Evolutionary conservation across 108 stramenopile species (phyloP).

Genomic region (Skeletonema grethae): DNA sequence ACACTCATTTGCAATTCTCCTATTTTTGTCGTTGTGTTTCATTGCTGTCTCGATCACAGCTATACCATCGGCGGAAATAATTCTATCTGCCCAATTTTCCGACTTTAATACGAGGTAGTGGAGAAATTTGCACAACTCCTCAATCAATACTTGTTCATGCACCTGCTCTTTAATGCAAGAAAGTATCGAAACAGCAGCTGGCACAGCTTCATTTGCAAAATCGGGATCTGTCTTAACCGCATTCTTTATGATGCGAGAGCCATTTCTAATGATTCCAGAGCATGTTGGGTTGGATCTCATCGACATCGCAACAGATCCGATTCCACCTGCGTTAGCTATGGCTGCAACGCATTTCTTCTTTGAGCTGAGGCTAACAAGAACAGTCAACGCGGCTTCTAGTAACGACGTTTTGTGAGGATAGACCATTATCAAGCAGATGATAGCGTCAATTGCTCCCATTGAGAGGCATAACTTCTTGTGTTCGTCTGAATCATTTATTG

Average conservation of each 20-base stretch:
- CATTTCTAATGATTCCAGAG: slow-evolving; percentile 41
- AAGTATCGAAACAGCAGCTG: slow-evolving; percentile 42
- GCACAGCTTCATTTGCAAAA: slow-evolving; percentile 38
- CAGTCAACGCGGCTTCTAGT: slow-evolving; percentile 57
- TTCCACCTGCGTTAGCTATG: slow-evolving; percentile 52
- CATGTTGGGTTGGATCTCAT: slow-evolving; percentile 52
- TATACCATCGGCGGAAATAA: slow-evolving; percentile 10
- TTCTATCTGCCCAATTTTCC: slow-evolving; percentile 30
- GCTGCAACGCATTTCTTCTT: slow-evolving; percentile 33
- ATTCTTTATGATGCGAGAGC: slow-evolving; percentile 48
- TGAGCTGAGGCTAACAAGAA: slow-evolving; percentile 49
- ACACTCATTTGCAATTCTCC: background rate
- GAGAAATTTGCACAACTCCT: slow-evolving; percentile 54
- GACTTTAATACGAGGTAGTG: slow-evolving; percentile 52
- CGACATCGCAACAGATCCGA: slow-evolving; percentile 50
- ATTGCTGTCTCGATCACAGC: background rate
- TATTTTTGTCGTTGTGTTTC: background rate
- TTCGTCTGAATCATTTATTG: slow-evolving; percentile 39
- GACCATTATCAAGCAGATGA: slow-evolving; percentile 55
- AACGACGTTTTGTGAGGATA: slow-evolving; percentile 41
- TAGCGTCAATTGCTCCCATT: slow-evolving; percentile 54
- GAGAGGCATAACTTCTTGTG: slow-evolving; percentile 42
- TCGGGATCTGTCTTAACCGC: slow-evolving; percentile 31
- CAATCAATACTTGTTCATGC: slow-evolving; percentile 26
- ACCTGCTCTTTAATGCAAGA: slow-evolving; percentile 48